These are phyloP conservation scores for Inonotus obliquus DNA, from an alignment of 1,284 basidiomycete genomes.

Conservation along the genomic window DNA sequence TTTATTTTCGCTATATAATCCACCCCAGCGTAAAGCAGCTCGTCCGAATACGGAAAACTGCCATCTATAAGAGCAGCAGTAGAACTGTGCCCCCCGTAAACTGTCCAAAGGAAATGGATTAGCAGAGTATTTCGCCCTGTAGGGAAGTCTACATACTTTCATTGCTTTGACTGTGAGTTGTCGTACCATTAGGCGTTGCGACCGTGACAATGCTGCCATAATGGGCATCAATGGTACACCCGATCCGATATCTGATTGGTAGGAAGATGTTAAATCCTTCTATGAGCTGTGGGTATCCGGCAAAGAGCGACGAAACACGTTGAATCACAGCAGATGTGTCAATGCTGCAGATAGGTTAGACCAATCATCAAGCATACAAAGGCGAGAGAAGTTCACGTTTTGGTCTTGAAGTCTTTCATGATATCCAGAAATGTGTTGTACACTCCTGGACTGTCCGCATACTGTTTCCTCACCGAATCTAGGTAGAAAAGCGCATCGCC, in stretches of 20 bases:
- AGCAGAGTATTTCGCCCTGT: background rate
- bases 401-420: constrained; percentile 97
- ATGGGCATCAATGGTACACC: constrained; percentile 56
- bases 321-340: constrained; percentile 96
- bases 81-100: background rate
- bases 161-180: constrained; percentile 26
- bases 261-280: constrained; percentile 99
- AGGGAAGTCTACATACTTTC: background rate
- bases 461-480: constrained; percentile 88
- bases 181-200: constrained; percentile 76
- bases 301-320: constrained; percentile 90
- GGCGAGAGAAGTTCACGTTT: constrained; percentile 52
- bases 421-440: constrained; percentile 96
- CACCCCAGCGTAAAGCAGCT: constrained; percentile 35
- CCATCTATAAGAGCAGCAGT: background rate
- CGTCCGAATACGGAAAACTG: background rate
- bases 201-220: constrained; percentile 73
- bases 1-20: constrained; percentile 98
- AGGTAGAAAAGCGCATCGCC: constrained; percentile 92
- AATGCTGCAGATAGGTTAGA: constrained; percentile 52
- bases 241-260: constrained; percentile 91
- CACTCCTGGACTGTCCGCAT: constrained; percentile 83
- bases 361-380: background rate
- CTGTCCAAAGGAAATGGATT: background rate
- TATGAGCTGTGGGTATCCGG: constrained; percentile 86